phyloP scores from a whole-genome alignment of 306 rosid species.

The Quercus robur region DNA sequence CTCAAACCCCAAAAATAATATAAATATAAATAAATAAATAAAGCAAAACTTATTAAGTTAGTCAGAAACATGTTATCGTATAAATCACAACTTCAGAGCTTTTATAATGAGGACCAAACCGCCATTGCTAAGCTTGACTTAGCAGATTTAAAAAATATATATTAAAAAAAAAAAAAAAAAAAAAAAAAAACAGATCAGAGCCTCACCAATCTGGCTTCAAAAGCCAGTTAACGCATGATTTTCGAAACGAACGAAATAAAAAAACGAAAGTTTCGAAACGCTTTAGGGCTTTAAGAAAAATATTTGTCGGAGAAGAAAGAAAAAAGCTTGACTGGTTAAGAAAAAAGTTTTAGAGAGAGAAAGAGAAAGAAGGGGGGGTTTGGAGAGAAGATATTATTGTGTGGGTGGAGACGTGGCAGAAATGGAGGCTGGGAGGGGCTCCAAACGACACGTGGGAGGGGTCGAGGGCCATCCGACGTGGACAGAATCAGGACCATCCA shows the following conservation, averaged over 20 bases:
- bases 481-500: slow-evolving; percentile 12
- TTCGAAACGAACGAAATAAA: neutral
- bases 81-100: slow-evolving; percentile 36
- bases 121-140: slow-evolving; percentile 43
- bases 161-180: neutral
- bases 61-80: neutral
- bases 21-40: no score
- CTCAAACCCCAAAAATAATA: neutral
- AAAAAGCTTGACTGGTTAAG: slow-evolving; percentile 36
- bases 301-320: neutral
- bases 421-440: slow-evolving; percentile 45
- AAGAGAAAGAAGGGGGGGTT: neutral
- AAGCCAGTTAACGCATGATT: neutral
- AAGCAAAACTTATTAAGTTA: neutral
- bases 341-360: slow-evolving; percentile 14
- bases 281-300: neutral
- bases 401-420: slow-evolving; percentile 39
- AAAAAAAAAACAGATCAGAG: slow-evolving; percentile 19
- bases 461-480: slow-evolving; percentile 24
- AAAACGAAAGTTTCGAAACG: slow-evolving; percentile 18
- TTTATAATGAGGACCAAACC: slow-evolving; percentile 26
- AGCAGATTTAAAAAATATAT: slow-evolving; percentile 5
- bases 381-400: slow-evolving; percentile 50
- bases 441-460: slow-evolving; percentile 20
- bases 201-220: slow-evolving; percentile 18